Evolutionary conservation across 129 eudicot genomes (phyloP), one percentile per base, ranked within the genome.

Genomic region (Centaurea solstitialis): DNA sequence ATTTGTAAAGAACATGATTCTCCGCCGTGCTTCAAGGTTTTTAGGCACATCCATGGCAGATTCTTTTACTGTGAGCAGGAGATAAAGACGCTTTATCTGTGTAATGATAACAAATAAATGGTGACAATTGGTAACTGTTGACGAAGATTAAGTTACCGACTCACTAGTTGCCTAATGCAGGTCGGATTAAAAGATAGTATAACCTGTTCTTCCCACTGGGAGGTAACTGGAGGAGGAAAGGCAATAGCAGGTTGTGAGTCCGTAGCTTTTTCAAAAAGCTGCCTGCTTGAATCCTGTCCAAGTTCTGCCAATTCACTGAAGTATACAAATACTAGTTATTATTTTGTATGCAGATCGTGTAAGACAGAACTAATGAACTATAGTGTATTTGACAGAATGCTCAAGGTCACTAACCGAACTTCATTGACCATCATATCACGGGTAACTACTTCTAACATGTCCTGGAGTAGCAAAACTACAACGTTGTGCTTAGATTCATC

Each of bases 401-500:
- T 76, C 53, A n/a, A 39, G 17, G 72, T 74, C 84, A 85, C 94
- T 18, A 47, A 90, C 93, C 93, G 91, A 71, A 64, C 84, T 81
- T 93, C 99, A 85, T 91, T 96, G 85, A 91, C 93, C 97, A 96
- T 96, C 98, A 96, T 89, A 84, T 96, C 99, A 21, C 95, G 92
- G 41, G 97, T 96, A 78, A 93, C 97, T 62, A 96, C 93, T 88
- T 96, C 99, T 78, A 96, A 79, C 98, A 96, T 96, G 86, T 96
- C 99, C 85, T 90, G 98, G 80, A 96, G 89, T 80, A 91, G 73
- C 67, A 96, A 80, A 67, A 96, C 99, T 82, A 96, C 97, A 53
- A 82, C 81, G 80, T 90, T 86, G 79, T 84, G 86, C 91, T 85
- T 89, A 76, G 93, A 86, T 57, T 93, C 91, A 77, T 93, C 90